Evolutionary conservation across 495 filamentous ascomycete genomes (phyloP), one percentile per base, ranked within the genome.

Genomic region (Neohortaea acidophila): DNA sequence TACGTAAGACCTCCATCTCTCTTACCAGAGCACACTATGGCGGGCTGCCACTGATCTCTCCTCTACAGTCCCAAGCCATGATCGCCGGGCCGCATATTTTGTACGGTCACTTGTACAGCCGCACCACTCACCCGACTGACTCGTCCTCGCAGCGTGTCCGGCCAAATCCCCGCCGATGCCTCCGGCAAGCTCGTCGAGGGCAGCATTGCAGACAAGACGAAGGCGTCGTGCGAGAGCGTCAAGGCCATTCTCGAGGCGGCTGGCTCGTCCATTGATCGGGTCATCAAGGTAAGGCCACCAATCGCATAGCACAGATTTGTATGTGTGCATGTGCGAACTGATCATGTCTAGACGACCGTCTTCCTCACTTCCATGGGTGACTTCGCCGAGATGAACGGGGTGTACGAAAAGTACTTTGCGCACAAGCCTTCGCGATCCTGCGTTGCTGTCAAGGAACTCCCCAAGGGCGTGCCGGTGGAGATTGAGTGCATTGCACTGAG

Each of bases 401-500:
- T 78, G 57, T 94, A 93, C 53, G 80, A 78, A 64, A 81, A 81
- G 64, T 80, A 75, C 67, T 89, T 94, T 61, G 63, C 64, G 25
- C 77, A 82, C 64, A 89, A 85, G 70, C 87, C 87, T 13, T 84
- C 87, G 21, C 72, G 87, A 33, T 89, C 81, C 63, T 94, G 87
- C 61, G 81, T 96, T 40, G 87, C 84, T 35, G 87, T 87, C 33
- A 73, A 75, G 58, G 73, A 86, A 65, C 67, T 94, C 47, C 87
- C 87, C 37, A 92, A 92, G 72, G 79, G 75, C 24, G 85, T 85
- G 33, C 72, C 76, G 35, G 76, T 94, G 38, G 87, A 94, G 73
- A 93, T 96, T 58, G 87, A 94, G 70, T 82, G 79, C 59, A 74
- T 80, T 62, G 77, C 76, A 56, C 73, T 80, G 35, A 39, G 30